Base-by-base conservation (phyloP, 139 green algal species). In the Chlamydomonas asymmetrica region DNA sequence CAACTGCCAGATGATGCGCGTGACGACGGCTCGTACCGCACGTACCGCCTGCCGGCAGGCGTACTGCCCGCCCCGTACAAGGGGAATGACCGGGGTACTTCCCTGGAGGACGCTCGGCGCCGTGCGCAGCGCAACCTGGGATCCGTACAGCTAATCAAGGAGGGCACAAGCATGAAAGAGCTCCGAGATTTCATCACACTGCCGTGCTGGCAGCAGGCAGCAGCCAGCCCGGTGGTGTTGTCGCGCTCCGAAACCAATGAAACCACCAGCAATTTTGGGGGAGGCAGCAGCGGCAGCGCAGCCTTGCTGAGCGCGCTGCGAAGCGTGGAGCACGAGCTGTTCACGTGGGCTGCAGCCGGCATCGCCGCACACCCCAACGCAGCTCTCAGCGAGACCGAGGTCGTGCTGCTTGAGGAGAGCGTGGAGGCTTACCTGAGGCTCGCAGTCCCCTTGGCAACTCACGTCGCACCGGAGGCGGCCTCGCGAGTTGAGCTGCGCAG, bases 401-500 rank as follows among this genome's bases (percentile, higher is more conserved):
- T 74, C 6, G 54, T 65, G 6, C 37, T 38, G 2, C 75, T 88
- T 41, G 38, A 48, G 49, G 38, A 45, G 23, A 71, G 80, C 41
- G 73, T 88, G 29, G 80, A 86, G 32, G 13, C 8, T 1, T 88
- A 88, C 70, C 69, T 75, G 16, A 22, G 6, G 9, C 32, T 43
- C 9, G 4, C 78, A 20, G 63, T 71, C 25, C 13, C 4, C 4
- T 84, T 79, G 59, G 52, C 72, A 35, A 13, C 20, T 2, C 29
- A 29, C 10, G 20, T 13, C 29, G 38, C 60, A 38, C 18, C 27
- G 23, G 59, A n/a, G 45, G 69, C 72, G 8, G 67, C 63, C 23
- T 79, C 78, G 75, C 59, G 50, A 2, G 74, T 77, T 37, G 86
- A 89, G 61, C 80, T 86, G 18, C 80, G 75, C 75, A 85, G 80